Percentiles rank a stretch among this genome's conserved stretches.
Conservation (phyloP, 495 filamentous ascomycete species). For the Aspergillus kassunensis region DNA sequence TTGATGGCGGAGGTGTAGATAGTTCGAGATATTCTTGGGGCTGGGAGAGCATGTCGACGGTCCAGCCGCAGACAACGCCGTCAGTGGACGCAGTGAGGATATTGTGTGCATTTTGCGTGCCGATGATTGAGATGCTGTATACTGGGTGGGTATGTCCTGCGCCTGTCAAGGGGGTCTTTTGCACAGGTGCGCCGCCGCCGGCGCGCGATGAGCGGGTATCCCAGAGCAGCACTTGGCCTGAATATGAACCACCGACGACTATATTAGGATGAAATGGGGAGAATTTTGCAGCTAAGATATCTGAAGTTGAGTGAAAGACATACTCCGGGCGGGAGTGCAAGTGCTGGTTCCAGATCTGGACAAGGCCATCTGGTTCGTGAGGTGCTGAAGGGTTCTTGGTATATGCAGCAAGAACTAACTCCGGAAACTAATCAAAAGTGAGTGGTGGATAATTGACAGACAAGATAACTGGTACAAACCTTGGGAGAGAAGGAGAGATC, state of each 20-base stretch:
- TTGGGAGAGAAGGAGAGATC: conserved; percentile 90
- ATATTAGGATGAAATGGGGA: conserved; percentile 96
- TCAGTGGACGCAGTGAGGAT: conserved; percentile 95
- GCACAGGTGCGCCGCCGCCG: conserved; percentile 78
- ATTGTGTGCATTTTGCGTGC: conserved; percentile 98
- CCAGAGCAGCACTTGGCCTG: conserved; percentile 96
- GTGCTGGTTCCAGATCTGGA: conserved; percentile 97
- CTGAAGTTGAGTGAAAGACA: conserved; percentile 92
- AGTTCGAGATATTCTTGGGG: conserved; percentile 91
- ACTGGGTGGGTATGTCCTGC: conserved; percentile 91
- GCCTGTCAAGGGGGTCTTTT: conserved; percentile 92
- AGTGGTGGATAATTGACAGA: neutral
- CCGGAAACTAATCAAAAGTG: conserved; percentile 60
- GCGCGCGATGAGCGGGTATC: conserved; percentile 68
- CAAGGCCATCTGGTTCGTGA: conserved; percentile 89
- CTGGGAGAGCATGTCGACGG: conserved; percentile 92
- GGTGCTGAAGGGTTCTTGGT: conserved; percentile 95
- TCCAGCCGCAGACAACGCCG: conserved; percentile 94
- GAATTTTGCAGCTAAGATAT: conserved; percentile 93
- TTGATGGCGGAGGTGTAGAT: conserved; percentile 76
- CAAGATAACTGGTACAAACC: conserved; percentile 35
- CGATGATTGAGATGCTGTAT: conserved; percentile 91
- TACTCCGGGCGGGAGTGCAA: conserved; percentile 91
- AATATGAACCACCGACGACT: conserved; percentile 92
- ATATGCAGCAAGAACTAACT: conserved; percentile 88